phyloP scores from a whole-genome alignment of 2,329 filamentous ascomycete genomes.

The Sodiomyces alkalinus region DNA sequence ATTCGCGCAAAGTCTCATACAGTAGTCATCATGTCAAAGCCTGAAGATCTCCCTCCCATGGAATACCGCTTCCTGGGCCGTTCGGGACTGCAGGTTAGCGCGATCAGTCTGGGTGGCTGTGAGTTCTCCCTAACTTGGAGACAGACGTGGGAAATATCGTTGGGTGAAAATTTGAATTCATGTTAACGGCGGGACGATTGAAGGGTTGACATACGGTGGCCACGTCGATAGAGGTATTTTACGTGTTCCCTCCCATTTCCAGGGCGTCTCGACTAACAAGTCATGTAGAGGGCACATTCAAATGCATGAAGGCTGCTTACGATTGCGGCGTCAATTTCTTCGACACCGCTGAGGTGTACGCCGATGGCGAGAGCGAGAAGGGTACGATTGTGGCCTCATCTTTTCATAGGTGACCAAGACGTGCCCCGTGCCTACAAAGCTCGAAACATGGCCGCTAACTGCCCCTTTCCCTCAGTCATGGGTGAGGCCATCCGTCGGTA shows the following conservation, averaged over 20 bases:
- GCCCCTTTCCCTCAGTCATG: constrained; percentile 40
- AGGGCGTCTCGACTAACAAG: not conserved
- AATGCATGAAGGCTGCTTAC: constrained; percentile 46
- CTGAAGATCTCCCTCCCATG: constrained; percentile 37
- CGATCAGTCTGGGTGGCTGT: constrained; percentile 55
- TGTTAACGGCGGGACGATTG: not conserved
- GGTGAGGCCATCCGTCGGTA: constrained; percentile 44
- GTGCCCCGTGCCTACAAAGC: rapidly evolving
- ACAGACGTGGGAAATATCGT: too few relatives aligned
- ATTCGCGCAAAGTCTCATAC: too few relatives aligned
- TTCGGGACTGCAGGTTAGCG: constrained; percentile 59
- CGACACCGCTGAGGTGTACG: constrained; percentile 43
- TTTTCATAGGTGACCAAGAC: too few relatives aligned
- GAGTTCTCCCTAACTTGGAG: not conserved
- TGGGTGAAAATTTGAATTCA: not conserved
- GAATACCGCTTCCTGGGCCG: constrained; percentile 57
- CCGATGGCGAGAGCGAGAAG: constrained; percentile 44
- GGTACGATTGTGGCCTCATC: too few relatives aligned
- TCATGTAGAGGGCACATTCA: constrained; percentile 27
- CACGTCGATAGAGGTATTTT: constrained; percentile 49
- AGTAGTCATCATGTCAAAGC: constrained; percentile 21
- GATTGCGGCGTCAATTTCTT: constrained; percentile 48
- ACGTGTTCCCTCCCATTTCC: not conserved
- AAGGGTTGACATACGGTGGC: constrained; percentile 54
- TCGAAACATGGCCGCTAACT: not conserved